Base-by-base conservation (phyloP, 2,329 filamentous ascomycete genomes). In the Fusarium subglutinans region DNA sequence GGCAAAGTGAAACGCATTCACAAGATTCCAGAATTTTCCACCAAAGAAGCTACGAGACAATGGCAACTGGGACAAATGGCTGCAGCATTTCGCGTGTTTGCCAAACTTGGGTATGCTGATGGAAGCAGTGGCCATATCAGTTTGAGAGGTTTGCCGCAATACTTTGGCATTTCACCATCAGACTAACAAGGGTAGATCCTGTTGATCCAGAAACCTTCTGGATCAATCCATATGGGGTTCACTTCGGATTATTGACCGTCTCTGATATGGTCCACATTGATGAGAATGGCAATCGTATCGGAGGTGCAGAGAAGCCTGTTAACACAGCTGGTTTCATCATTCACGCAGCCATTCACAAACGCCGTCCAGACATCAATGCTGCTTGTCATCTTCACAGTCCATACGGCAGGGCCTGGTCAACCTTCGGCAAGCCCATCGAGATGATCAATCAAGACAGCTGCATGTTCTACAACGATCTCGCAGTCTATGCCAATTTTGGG, bases 251-350 rank as follows among this genome's bases (percentile, higher is more conserved):
- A 68, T 84, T 93, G 56, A 90, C 88, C 69, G 90, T 90, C 2
- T 87, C 86, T 4, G 91, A 93, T 78, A 90, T 93, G 87, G 88
- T 93, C 54, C 87, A 91, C 48, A 86, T 93, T 5, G 88, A 93
- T 71, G 81, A 83, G 56, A 72, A 81, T 4, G 92, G 91, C 9
- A 87, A 89, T 37, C 86, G 90, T 7, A 86, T 92, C 6, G 90
- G 90, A 24, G 91, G 90, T 15, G 79, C 77, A 1, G 91, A 91
- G 74, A 83, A 86, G 35, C 88, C 90, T 5, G 88, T 90, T 17
- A 93, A 93, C 78, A 88, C 89, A 6, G 91, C 91, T 2, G 91
- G 91, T 4, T 93, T 93, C 79, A 81, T 92, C 68, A 93, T 94
- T 63, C 92, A 93, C 80, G 86, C 86, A 15, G 90, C 90, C 8